phyloP scores from a whole-genome alignment of 495 filamentous ascomycete genomes.

The Xylaria longipes region DNA sequence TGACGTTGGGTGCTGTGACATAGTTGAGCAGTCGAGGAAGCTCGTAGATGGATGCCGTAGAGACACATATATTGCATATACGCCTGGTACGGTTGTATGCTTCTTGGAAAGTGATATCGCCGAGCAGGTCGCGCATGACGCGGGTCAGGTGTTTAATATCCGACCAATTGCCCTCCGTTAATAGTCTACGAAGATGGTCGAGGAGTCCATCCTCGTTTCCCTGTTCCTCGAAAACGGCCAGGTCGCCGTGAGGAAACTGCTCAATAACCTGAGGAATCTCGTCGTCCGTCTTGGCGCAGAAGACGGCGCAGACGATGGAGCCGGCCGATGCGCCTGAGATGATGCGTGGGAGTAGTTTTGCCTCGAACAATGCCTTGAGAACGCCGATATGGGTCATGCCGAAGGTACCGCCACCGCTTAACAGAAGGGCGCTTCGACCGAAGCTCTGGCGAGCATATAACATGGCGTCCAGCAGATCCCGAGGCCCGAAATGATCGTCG shows the following conservation, averaged over 20 bases:
- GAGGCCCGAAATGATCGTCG: constrained; percentile 56
- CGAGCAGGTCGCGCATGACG: constrained; percentile 80
- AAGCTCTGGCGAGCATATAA: constrained; percentile 83
- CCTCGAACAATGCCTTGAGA: constrained; percentile 82
- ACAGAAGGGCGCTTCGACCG: constrained; percentile 82
- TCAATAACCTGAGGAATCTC: constrained; percentile 77
- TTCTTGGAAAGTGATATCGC: constrained; percentile 93
- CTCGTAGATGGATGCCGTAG: constrained; percentile 84
- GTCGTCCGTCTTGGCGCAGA: constrained; percentile 84
- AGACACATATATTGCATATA: constrained; percentile 93
- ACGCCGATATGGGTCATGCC: constrained; percentile 97
- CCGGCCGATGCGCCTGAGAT: constrained; percentile 94
- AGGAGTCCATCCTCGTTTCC: constrained; percentile 71
- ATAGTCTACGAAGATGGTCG: constrained; percentile 72
- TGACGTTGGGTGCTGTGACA: constrained; percentile 88
- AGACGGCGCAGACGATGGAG: constrained; percentile 87
- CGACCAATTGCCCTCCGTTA: constrained; percentile 82
- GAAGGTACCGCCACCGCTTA: constrained; percentile 92
- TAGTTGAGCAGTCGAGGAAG: constrained; percentile 89
- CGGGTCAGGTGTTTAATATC: constrained; percentile 80
- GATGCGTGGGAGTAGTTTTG: constrained; percentile 80
- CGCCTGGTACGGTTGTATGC: constrained; percentile 90
- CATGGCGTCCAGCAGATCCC: constrained; percentile 72
- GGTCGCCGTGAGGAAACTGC: constrained; percentile 78
- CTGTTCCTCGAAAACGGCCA: constrained; percentile 81